Evolutionary conservation across 2,329 filamentous ascomycete genomes (phyloP), one percentile per base, ranked within the genome.

Genomic region (Aspergillus pseudonomiae): DNA sequence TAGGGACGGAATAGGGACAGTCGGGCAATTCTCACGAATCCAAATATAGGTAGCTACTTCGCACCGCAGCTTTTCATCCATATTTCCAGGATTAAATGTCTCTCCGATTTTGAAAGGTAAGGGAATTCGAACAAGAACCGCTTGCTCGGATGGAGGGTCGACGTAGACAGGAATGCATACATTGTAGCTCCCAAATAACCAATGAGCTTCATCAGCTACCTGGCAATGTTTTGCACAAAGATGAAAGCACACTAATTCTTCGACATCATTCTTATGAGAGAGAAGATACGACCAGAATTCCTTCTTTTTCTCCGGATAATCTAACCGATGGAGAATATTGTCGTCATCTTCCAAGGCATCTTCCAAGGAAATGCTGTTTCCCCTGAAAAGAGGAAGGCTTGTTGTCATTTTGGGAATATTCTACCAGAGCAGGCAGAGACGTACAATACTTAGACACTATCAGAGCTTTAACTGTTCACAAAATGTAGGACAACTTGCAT

Each of bases 51-150:
- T 78, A 6, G 74, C 80, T 6, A 75, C 78, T 70, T 82, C 80
- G 60, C 69, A 83, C 16, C 72, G 71, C 24, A 75, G 62, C 62
- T 83, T 83, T 70, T 83, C 80, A 41, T 83, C 76, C 5, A 77
- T 71, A 53, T 76, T 81, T n/a, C 79, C 81, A 21, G 79, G 79
- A 60, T 72, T 63, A 26, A 54, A 66, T 19, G 57, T 66, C 62
- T 82, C 81, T 19, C 79, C 79, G 6, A 80, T 64, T 64, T 78
- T 70, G 56, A 67, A 73, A 6, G 73, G 71, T 21, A 75, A 55
- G 3, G 69, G 72, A 10, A 74, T 70, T 28, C 74, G 58, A 36
- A 75, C 59, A 16, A 75, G 53, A 4, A 71, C 69, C 4, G 48
- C 63, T 6, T 68, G 75, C 63, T 76, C 50, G 32, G 59, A 60